Evolutionary conservation across 1,139 yeast genomes (phyloP), one percentile per base, ranked within the genome.

Genomic region (Suhomyces wounanorum): DNA sequence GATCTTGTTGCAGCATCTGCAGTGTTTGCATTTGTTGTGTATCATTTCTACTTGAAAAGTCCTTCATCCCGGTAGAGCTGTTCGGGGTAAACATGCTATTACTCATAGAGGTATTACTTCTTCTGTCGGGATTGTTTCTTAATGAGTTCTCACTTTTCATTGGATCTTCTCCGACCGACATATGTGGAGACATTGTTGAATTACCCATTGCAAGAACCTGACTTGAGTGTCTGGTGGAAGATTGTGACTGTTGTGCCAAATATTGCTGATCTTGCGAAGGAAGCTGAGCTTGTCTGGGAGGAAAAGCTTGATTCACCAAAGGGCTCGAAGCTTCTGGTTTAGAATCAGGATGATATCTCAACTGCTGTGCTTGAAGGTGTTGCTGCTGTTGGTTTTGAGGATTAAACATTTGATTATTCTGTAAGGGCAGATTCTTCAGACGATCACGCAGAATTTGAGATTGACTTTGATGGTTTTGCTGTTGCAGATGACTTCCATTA

Each of bases 321-420:
- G 44, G 35, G 14, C 44, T 41, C 4, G 44, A 25, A 6, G 44
- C 33, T 40, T 30, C 39, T 18, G 38, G 26, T 18, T 51, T 30
- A n/a, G 55, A 18, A 23, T 51, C 38, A 21, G 49, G 41, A 14
- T 25, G 41, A 31, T 39, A 39, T 21, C 50, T 51, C 21, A 43
- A 25, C 18, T 35, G 45, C 26, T 41, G 45, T 35, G 25, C 40
- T 30, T 28, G 45, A 10, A 36, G 40, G 11, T 46, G 47, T 14
- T 48, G 43, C 23, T 16, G 50, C 36, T 30, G 46, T 8, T 43
- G 47, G 11, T 48, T 45, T 16, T 41, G 51, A 14, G 41, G 48
- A 18, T 40, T 47, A 6, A 23, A 14, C 28, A n/a, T 21, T 17
- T 43, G 47, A 11, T 44, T 42, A 14, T 36, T 48, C n/a, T 41